phyloP scores from a whole-genome alignment of 2,329 filamentous ascomycete genomes.

The Aspergillus japonicus region DNA sequence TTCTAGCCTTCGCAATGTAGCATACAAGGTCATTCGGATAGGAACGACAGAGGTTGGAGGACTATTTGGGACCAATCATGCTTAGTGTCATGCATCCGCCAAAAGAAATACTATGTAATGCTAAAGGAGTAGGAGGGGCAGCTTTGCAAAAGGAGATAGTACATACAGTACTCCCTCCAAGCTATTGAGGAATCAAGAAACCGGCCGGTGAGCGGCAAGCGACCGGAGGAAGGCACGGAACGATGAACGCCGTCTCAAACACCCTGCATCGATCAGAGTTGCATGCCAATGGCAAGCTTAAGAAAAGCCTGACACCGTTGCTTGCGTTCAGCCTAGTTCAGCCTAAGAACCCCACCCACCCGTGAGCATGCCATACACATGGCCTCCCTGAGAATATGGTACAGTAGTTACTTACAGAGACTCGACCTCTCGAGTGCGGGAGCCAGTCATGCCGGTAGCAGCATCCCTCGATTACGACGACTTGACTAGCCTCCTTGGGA shows the following conservation, averaged over 20 bases:
- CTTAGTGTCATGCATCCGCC: not conserved
- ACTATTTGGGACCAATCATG: not conserved
- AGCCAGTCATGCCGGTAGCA: not conserved
- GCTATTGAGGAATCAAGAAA: slow-evolving; percentile 5
- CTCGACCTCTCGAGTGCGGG: not conserved
- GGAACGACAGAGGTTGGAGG: not conserved
- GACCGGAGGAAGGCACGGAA: slow-evolving; percentile 18
- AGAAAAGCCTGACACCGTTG: slow-evolving; percentile 15
- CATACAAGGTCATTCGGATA: not conserved
- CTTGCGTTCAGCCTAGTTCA: slow-evolving; percentile 13
- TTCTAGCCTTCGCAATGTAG: not conserved
- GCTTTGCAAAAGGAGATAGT: not conserved
- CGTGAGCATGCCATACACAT: slow-evolving; percentile 17
- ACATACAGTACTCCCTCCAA: not conserved
- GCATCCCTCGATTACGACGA: slow-evolving; percentile 18
- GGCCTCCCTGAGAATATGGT: slow-evolving; percentile 7
- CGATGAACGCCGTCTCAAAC: slow-evolving; percentile 20
- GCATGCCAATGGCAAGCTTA: slow-evolving; percentile 16
- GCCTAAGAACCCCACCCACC: slow-evolving; percentile 15
- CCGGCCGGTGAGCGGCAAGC: slow-evolving; percentile 15
- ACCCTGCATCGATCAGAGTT: slow-evolving; percentile 27
- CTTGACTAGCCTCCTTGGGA: slow-evolving; percentile 14
- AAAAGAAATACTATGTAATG: not conserved
- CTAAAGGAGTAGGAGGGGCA: not conserved
- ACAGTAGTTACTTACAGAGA: not conserved